Evolutionary conservation across 192 early-diverging fungal genomes (phyloP), one percentile per base, ranked within the genome.

Genomic region (Coemansia nantahalensis): DNA sequence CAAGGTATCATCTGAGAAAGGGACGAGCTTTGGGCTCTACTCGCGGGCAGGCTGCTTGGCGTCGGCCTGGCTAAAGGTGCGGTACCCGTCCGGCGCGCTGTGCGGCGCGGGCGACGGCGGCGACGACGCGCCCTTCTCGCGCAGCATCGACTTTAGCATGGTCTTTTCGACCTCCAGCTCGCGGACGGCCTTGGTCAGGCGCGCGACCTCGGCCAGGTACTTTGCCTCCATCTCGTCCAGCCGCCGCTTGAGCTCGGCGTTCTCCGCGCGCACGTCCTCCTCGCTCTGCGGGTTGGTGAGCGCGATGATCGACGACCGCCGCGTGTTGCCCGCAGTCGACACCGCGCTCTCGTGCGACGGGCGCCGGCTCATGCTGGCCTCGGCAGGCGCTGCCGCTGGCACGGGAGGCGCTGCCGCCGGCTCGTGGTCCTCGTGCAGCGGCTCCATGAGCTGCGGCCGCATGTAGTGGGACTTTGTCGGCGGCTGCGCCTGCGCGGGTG

Each of bases 91-190:
- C n/a, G 36, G 36, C 15, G 36, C 36, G 17, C 36, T 38, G 36
- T n/a, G 36, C n/a, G 36, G 36, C 4, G 36, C n/a, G 17, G 54
- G 54, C 17, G 54, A 56, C 23, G 35, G 34, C 54, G 54, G 54
- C 44, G 30, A 11, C 24, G 44, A 46, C 26, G 36, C 52, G 57
- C 52, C 41, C 34, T 57, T 51, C 28, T 68, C 65, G 21, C 45
- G 46, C 32, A 76, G 39, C 39, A 76, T 49, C 42, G 61, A 55
- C 48, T 68, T 76, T 32, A 76, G 72, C 55, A 76, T 19, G 10
- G 72, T 60, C 52, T 64, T 76, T 51, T 76, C 72, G 15, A 76
- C 64, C 36, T 69, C 66, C 13, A 77, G 73, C 44, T 63, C 66
- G 24, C 45, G 59, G 17, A 77, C 50, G 0, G 42, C 16, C 13